Conservation (phyloP, 2,329 filamentous ascomycete species). For the Cordyceps cicadae region DNA sequence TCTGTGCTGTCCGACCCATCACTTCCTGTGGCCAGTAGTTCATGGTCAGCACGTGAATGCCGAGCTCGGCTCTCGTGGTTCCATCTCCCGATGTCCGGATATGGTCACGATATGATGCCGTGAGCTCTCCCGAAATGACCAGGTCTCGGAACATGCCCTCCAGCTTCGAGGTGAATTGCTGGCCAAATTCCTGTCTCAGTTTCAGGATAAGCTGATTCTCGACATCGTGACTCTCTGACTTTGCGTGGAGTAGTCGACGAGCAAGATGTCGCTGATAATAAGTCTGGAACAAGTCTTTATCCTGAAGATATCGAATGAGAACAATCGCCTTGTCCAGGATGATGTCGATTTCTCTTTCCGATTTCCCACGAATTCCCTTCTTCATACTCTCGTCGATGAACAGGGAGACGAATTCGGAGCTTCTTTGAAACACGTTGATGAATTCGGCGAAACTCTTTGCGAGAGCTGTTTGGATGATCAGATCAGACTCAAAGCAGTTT, state of each 20-base stretch:
- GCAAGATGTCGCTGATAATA: conserved; percentile 98
- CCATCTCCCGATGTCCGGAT: conserved; percentile 44
- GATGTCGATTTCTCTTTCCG: conserved; percentile 74
- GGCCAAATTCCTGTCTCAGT: conserved; percentile 95
- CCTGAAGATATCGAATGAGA: conserved; percentile 76
- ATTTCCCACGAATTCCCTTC: conserved; percentile 87
- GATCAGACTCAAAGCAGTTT: conserved; percentile 64
- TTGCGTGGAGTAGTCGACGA: conserved; percentile 76
- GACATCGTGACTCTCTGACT: conserved; percentile 82
- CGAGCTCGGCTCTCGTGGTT: conserved; percentile 58
- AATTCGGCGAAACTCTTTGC: conserved; percentile 86
- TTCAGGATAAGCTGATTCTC: conserved; percentile 93
- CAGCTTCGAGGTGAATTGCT: conserved; percentile 84
- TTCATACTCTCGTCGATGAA: conserved; percentile 97
- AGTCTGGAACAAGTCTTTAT: conserved; percentile 90
- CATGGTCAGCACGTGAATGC: conserved; percentile 77
- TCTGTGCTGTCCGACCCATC: conserved; percentile 55
- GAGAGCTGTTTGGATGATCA: conserved; percentile 70
- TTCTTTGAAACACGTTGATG: conserved; percentile 80
- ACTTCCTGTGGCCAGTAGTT: conserved; percentile 94
- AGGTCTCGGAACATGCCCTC: conserved; percentile 99
- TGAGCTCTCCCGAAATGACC: conserved; percentile 76
- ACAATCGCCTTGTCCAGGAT: conserved; percentile 85
- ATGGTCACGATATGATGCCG: conserved; percentile 65
- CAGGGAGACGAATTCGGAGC: conserved; percentile 86